These are phyloP conservation scores for Articulospora tetracladia DNA, from an alignment of 495 filamentous ascomycete species.

Conservation along the genomic window DNA sequence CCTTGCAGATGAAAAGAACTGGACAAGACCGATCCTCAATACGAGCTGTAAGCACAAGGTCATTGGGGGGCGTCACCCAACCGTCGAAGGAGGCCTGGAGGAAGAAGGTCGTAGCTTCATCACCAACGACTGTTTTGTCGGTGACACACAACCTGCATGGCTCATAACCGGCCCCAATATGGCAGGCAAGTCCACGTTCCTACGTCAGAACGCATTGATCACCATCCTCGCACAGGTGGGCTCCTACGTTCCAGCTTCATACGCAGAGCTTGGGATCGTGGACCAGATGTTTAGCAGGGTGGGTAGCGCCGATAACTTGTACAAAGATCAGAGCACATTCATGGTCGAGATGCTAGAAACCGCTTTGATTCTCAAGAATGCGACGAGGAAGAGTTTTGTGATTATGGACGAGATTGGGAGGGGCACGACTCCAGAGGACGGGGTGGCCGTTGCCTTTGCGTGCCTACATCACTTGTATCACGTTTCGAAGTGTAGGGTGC, in stretches of 20 bases:
- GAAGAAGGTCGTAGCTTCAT: conserved; percentile 81
- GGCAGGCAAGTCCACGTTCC: conserved; percentile 93
- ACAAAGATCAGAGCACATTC: conserved; percentile 90
- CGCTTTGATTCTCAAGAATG: conserved; percentile 61
- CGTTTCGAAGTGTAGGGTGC: conserved; percentile 68
- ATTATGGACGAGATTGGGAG: conserved; percentile 98
- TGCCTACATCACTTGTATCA: conserved; percentile 76
- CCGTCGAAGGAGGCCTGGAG: conserved; percentile 76
- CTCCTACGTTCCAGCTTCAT: conserved; percentile 83
- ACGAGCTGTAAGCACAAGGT: conserved; percentile 53
- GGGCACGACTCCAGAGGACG: conserved; percentile 90
- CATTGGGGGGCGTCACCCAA: conserved; percentile 81
- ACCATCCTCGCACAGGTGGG: conserved; percentile 90
- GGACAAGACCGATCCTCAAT: conserved; percentile 65
- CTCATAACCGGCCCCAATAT: conserved; percentile 98
- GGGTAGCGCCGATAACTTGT: conserved; percentile 90
- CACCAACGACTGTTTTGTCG: conserved; percentile 81
- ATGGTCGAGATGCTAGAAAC: conserved; percentile 87
- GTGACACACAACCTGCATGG: conserved; percentile 66
- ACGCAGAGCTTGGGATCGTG: conserved; percentile 80
- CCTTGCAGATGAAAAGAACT: conserved; percentile 67
- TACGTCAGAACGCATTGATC: conserved; percentile 92
- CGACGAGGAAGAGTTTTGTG: conserved; percentile 75
- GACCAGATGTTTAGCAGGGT: conserved; percentile 91
- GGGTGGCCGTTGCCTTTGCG: conserved; percentile 84